Evolutionary conservation across 768 basidiomycete species (phyloP), one percentile per base, ranked within the genome.

Genomic region (Podaxis sp.): DNA sequence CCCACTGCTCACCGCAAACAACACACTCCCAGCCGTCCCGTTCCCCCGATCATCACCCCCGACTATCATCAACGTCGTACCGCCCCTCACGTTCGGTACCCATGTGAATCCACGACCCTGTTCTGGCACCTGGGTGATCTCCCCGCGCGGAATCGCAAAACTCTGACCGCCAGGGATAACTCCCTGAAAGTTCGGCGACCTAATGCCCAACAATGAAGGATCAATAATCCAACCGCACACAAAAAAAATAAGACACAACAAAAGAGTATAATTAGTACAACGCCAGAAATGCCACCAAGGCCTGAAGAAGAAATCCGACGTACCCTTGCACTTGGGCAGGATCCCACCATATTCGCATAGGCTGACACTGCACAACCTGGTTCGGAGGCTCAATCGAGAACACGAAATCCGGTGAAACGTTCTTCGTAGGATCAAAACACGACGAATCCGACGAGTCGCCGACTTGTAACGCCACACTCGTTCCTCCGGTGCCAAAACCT

Each of bases 121-220:
- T 0, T 66, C 61, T 0, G 69, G 28, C 2, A 80, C 72, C 40
- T 78, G 69, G 8, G 88, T 82, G 22, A 88, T 71, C 2, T 69
- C 33, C 12, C 79, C 78, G 65, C 80, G 64, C 1, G 88, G 88
- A 50, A 93, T 82, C 5, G 77, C 67, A 70, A 93, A 91, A 0
- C 90, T 90, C 56, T 90, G 77, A 12, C 91, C 91, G 0, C 91
- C 92, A 1, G 92, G 92, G 36, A 93, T 92, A 48, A 91, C 78
- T 2, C 90, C 90, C 26, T 84, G 77, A 71, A 91, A 90, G 37
- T 72, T 80, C n/a, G 85, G 80, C 0, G 70, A 83, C 15, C 89
- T 89, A 63, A 44, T 59, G n/a, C 49, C 36, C 38, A 10, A 49
- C 13, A 40, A 55, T 11, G 11, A 41, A 41, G 11, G 30, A 33